phyloP scores from a whole-genome alignment of 129 eudicot genomes.

The Flaveria brownii region DNA sequence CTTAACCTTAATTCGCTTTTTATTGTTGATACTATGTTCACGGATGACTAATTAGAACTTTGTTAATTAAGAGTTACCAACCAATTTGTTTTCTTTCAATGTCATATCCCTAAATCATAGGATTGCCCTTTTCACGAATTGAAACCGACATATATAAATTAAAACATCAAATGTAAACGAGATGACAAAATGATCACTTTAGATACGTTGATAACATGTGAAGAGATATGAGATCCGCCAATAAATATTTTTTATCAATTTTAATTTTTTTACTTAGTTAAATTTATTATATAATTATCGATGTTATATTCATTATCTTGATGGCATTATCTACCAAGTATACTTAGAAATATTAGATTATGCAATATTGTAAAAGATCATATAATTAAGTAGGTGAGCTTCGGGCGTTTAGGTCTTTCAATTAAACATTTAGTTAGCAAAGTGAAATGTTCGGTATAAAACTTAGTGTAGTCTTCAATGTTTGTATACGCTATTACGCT shows the following conservation, averaged over 20 bases:
- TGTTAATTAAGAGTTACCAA: background rate
- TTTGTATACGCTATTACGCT: no score
- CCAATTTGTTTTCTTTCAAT: background rate
- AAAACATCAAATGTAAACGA: background rate
- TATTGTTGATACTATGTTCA: background rate
- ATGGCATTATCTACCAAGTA: no score
- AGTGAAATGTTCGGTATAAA: no score
- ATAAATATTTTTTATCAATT: background rate
- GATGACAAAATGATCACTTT: slow-evolving; percentile 1
- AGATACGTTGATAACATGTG: background rate
- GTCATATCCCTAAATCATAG: background rate
- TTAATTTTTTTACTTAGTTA: no score
- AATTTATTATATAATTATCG: no score
- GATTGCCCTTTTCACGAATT: slow-evolving; percentile 3
- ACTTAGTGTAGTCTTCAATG: no score
- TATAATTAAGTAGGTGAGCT: no score
- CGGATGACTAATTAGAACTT: background rate
- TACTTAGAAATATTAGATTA: no score
- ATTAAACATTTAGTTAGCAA: no score
- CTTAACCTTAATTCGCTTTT: background rate
- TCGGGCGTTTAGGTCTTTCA: no score
- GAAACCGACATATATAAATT: background rate
- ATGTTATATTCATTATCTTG: no score
- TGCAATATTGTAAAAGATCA: no score
- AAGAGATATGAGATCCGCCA: background rate